These are phyloP conservation scores for Exserohilum turcica DNA, from an alignment of 2,329 filamentous ascomycete species.

Conservation along the genomic window DNA sequence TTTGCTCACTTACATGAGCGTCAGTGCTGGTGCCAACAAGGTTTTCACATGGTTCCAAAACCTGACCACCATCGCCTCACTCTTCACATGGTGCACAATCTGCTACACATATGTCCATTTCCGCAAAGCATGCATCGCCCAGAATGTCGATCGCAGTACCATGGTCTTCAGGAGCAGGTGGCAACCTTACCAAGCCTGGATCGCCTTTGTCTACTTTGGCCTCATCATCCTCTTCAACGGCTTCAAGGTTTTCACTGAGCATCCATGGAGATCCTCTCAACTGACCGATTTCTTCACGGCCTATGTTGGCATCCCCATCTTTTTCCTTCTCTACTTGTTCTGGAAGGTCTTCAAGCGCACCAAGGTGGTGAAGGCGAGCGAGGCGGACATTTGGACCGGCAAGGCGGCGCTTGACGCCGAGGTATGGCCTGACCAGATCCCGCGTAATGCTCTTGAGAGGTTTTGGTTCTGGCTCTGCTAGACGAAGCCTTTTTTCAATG, in stretches of 20 bases:
- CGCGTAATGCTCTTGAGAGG: constrained; percentile 53
- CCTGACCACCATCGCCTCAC: constrained; percentile 63
- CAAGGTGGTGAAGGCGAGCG: constrained; percentile 50
- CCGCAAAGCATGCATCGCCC: constrained; percentile 51
- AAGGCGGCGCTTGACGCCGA: constrained; percentile 55
- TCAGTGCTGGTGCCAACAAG: constrained; percentile 51
- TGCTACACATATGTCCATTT: constrained; percentile 65
- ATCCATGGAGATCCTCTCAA: constrained; percentile 45
- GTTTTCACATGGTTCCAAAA: constrained; percentile 74
- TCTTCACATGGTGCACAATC: constrained; percentile 61
- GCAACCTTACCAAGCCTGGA: constrained; percentile 62
- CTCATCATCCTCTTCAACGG: constrained; percentile 66
- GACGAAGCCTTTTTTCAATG: background rate
- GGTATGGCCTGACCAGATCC: constrained; percentile 51
- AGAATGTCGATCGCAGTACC: constrained; percentile 60
- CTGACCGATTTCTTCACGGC: constrained; percentile 57
- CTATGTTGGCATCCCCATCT: constrained; percentile 53
- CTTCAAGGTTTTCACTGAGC: constrained; percentile 61
- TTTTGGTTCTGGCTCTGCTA: constrained; percentile 57
- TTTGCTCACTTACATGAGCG: constrained; percentile 57
- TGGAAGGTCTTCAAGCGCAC: constrained; percentile 72
- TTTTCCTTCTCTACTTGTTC: constrained; percentile 57
- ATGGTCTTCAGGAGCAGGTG: constrained; percentile 57
- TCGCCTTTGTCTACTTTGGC: constrained; percentile 63
- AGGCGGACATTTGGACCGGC: constrained; percentile 54